phyloP scores from a whole-genome alignment of 2,329 filamentous ascomycete species.

The Metarhizium guizhouense region DNA sequence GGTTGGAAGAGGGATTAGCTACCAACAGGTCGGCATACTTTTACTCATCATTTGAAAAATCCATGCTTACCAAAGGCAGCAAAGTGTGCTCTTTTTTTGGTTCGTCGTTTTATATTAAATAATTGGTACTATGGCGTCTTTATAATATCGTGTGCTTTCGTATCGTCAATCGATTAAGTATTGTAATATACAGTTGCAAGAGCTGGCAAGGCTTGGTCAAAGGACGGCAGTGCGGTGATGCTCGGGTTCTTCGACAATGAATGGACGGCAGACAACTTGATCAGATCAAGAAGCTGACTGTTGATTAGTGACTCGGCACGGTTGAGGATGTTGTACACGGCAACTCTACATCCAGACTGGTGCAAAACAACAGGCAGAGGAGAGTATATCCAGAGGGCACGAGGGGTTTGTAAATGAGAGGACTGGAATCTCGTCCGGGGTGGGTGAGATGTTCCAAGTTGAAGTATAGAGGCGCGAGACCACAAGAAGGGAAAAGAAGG shows the following conservation, averaged over 20 bases:
- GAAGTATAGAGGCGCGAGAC: slow-evolving; percentile 18
- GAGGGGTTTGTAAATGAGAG: slow-evolving; percentile 29
- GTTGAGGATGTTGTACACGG: slow-evolving; percentile 19
- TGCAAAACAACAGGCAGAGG: not conserved
- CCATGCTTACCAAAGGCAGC: slow-evolving; percentile 2
- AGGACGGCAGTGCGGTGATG: slow-evolving; percentile 9
- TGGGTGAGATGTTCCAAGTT: slow-evolving; percentile 29
- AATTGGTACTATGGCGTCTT: not conserved
- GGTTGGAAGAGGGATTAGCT: not conserved
- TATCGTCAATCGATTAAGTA: slow-evolving; percentile 10
- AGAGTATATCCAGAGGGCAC: not conserved
- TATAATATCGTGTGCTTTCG: slow-evolving; percentile 3
- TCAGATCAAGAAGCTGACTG: slow-evolving; percentile 4
- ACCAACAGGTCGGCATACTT: not conserved
- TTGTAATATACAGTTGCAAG: slow-evolving; percentile 9
- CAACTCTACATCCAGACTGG: slow-evolving; percentile 5
- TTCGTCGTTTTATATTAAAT: not conserved
- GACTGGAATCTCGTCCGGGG: slow-evolving; percentile 26
- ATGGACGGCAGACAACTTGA: slow-evolving; percentile 29
- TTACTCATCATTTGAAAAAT: not conserved
- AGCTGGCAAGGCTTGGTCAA: slow-evolving; percentile 3
- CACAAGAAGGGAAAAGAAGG: slow-evolving; percentile 31
- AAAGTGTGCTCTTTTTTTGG: not conserved
- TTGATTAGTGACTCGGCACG: slow-evolving; percentile 18
- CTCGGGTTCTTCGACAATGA: slow-evolving; percentile 25